Evolutionary conservation across 2,329 filamentous ascomycete species (phyloP).

Genomic region (Paraphaeosphaeria minitans): DNA sequence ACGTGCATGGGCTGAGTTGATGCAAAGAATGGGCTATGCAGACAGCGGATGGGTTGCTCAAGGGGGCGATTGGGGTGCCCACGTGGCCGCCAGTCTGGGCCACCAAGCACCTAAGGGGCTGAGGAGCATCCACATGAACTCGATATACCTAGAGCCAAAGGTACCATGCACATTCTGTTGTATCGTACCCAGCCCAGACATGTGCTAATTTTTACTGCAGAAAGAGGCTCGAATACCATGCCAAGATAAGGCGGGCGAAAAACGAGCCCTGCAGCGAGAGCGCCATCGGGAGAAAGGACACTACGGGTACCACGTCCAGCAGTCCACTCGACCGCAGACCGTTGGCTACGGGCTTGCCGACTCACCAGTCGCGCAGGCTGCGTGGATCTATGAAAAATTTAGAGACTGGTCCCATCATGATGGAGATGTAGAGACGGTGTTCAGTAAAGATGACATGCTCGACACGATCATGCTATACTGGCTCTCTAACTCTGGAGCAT

Average conservation of each 20-base stretch:
- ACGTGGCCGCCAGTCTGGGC: conserved; percentile 32
- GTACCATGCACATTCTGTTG: conserved; percentile 8
- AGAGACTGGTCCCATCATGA: conserved; percentile 74
- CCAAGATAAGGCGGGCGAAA: conserved; percentile 11
- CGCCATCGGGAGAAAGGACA: conserved; percentile 49
- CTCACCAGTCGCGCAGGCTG: conserved; percentile 69
- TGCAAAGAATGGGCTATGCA: conserved; percentile 67
- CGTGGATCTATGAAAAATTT: conserved; percentile 81
- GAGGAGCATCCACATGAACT: conserved; percentile 20
- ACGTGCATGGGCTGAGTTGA: conserved; percentile 67
- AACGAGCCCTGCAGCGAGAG: conserved; percentile 43
- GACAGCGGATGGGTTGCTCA: conserved; percentile 47
- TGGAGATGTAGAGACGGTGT: conserved; percentile 25
- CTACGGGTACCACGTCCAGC: conserved; percentile 61
- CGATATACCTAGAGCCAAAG: conserved; percentile 17
- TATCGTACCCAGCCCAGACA: conserved; percentile 8
- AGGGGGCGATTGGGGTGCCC: conserved; percentile 19
- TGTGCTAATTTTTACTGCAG: conserved; percentile 10
- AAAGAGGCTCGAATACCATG: conserved; percentile 18
- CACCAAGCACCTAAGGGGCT: conserved; percentile 18
- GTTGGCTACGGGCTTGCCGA: conserved; percentile 71
- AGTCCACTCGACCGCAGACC: conserved; percentile 72
- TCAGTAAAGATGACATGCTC: conserved; percentile 34
- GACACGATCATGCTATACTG: conserved; percentile 34
- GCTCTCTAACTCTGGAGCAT: conserved; percentile 30